These are phyloP conservation scores for Globisporangium perplexum DNA, from an alignment of 352 stramenopile genomes.

Conservation along the genomic window DNA sequence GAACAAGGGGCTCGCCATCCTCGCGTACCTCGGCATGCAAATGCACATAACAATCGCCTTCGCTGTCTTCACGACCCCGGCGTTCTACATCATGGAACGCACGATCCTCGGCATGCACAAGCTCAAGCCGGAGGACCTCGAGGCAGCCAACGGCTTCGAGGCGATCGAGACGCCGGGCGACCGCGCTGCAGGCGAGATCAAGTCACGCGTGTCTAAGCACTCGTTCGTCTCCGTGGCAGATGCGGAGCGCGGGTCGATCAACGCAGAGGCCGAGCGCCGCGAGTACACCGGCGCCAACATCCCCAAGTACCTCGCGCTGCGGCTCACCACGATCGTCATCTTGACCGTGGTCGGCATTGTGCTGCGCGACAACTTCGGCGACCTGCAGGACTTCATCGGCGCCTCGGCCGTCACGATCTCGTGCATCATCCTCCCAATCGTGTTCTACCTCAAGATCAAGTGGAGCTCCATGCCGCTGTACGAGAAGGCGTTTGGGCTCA, in stretches of 20 bases:
- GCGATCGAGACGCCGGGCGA: neutral
- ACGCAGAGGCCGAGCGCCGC: constrained; percentile 6
- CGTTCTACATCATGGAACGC: constrained; percentile 21
- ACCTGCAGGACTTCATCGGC: constrained; percentile 23
- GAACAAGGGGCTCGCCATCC: constrained; percentile 10
- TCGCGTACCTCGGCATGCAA: constrained; percentile 20
- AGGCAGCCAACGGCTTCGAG: neutral
- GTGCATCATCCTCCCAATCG: constrained; percentile 25
- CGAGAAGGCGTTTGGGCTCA: too few species aligned
- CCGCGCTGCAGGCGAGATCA: neutral
- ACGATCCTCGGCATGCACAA: constrained; percentile 21
- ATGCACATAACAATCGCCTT: constrained; percentile 26
- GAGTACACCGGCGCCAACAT: constrained; percentile 13
- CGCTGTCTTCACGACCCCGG: constrained; percentile 15
- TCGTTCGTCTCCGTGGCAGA: constrained; percentile 8
- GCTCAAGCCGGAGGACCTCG: neutral
- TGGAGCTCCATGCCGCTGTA: too few species aligned
- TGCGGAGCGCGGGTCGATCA: constrained; percentile 1
- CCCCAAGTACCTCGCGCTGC: constrained; percentile 15
- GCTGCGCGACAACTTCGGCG: constrained; percentile 14
- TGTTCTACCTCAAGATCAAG: constrained; percentile 27
- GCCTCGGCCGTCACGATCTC: constrained; percentile 16
- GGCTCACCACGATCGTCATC: constrained; percentile 14
- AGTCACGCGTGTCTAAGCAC: constrained; percentile 1
- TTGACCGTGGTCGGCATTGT: constrained; percentile 14